Evolutionary conservation across 176 grass and related monocot genomes (phyloP).

Genomic region (Oryza punctata): DNA sequence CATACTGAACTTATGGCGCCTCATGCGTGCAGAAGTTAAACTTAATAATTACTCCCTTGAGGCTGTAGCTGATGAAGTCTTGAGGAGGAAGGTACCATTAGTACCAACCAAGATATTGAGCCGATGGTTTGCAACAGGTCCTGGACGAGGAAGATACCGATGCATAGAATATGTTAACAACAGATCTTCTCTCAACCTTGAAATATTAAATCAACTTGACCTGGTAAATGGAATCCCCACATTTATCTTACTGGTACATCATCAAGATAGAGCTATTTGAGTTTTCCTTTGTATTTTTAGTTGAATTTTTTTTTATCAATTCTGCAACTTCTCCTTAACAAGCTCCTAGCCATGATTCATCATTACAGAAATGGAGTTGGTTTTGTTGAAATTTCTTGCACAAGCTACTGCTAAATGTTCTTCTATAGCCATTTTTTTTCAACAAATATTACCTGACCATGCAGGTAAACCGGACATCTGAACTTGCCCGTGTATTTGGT

Average conservation of each 20-base stretch:
- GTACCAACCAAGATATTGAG: constrained; percentile 80
- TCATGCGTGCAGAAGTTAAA: constrained; percentile 91
- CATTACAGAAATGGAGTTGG: neutral
- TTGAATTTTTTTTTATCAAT: constrained; percentile 34
- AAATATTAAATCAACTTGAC: constrained; percentile 92
- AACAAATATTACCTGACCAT: constrained; percentile 37
- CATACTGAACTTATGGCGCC: constrained; percentile 89
- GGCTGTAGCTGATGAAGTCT: constrained; percentile 84
- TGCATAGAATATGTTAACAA: constrained; percentile 67
- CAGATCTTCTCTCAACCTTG: constrained; percentile 69
- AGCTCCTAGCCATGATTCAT: constrained; percentile 24
- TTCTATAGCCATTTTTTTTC: constrained; percentile 4
- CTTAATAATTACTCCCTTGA: constrained; percentile 89
- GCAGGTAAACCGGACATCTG: constrained; percentile 95
- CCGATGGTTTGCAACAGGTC: constrained; percentile 80
- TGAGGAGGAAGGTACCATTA: constrained; percentile 83
- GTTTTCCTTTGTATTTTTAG: constrained; percentile 23
- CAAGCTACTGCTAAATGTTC: neutral
- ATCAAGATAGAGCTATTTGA: neutral
- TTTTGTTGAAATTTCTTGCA: constrained; percentile 20
- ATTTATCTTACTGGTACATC: constrained; percentile 29
- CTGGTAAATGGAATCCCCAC: constrained; percentile 60
- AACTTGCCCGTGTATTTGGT: constrained; percentile 96
- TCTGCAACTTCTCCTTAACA: constrained; percentile 12
- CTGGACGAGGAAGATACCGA: constrained; percentile 65